phyloP scores from a whole-genome alignment of 495 filamentous ascomycete genomes.

The Penicillium soppii region DNA sequence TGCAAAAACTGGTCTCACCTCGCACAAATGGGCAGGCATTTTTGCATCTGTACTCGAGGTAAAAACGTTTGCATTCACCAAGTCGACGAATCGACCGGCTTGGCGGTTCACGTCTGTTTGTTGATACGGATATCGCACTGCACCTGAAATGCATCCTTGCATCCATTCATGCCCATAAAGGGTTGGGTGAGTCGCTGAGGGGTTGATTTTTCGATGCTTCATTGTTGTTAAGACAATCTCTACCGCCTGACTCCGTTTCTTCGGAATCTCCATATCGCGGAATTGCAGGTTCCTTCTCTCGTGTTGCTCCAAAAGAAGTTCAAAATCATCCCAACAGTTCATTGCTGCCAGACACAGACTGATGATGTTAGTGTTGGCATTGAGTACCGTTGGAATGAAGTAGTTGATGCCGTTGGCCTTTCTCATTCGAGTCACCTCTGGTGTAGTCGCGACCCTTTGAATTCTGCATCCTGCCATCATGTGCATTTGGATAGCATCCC shows the following conservation, averaged over 20 bases:
- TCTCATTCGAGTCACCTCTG: conserved; percentile 14
- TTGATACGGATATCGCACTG: conserved; percentile 28
- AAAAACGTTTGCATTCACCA: conserved; percentile 17
- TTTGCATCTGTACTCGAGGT: not conserved
- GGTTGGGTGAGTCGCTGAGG: not conserved
- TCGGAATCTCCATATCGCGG: conserved; percentile 16
- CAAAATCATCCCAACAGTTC: conserved; percentile 28
- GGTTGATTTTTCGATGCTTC: not conserved
- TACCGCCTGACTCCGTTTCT: conserved; percentile 5
- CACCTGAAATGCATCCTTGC: conserved; percentile 14
- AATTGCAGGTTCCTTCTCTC: too few relatives aligned
- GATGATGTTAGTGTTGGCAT: conserved; percentile 25
- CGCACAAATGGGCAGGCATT: not conserved
- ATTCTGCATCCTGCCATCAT: conserved; percentile 11
- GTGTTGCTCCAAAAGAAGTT: not conserved
- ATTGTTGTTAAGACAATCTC: not conserved
- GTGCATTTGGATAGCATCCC: conserved; percentile 34
- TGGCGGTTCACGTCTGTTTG: conserved; percentile 17
- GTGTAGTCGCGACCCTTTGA: not conserved
- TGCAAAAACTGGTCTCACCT: not conserved
- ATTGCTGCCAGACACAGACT: conserved; percentile 27
- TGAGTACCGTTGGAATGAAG: conserved; percentile 25
- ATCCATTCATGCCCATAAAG: conserved; percentile 23
- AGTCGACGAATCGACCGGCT: conserved; percentile 5
- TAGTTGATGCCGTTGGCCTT: conserved; percentile 21